Evolutionary conservation across 805 yeast genomes (phyloP).

Genomic region (Starmerella bombicola): DNA sequence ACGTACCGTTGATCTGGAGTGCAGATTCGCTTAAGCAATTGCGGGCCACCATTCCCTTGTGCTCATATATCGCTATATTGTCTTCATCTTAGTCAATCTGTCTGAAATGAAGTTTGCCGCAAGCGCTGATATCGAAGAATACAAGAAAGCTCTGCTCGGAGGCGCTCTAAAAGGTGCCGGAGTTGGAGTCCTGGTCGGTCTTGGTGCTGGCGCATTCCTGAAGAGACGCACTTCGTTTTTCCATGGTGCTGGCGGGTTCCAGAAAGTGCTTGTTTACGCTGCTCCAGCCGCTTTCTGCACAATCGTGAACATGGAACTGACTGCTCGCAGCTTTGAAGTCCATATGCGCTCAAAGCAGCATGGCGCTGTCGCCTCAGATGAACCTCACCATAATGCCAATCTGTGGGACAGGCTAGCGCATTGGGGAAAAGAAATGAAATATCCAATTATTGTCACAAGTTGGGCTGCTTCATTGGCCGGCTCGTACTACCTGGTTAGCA

Average conservation of each 20-base stretch:
- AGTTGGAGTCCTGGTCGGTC: slow-evolving; percentile 46
- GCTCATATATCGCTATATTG: no score
- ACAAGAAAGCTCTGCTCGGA: slow-evolving; percentile 41
- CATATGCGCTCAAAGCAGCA: slow-evolving; percentile 38
- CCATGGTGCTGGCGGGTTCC: slow-evolving; percentile 24
- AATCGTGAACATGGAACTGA: slow-evolving; percentile 57
- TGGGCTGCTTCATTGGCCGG: slow-evolving; percentile 79
- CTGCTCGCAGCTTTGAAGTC: slow-evolving; percentile 55
- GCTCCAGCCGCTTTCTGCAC: slow-evolving; percentile 54
- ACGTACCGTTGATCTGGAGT: no score
- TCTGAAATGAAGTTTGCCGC: slow-evolving; percentile 59
- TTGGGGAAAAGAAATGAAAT: slow-evolving; percentile 18
- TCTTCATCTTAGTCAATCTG: no score
- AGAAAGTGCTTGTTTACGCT: slow-evolving; percentile 48
- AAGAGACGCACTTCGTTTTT: slow-evolving; percentile 31
- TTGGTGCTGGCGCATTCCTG: slow-evolving; percentile 37
- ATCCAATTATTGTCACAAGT: slow-evolving; percentile 46
- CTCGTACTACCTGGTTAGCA: slow-evolving; percentile 62
- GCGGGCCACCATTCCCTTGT: no score
- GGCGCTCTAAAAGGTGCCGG: slow-evolving; percentile 53
- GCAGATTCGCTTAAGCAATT: no score
- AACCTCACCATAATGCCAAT: slow-evolving; percentile 1
- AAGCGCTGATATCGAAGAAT: slow-evolving; percentile 55
- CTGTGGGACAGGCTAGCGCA: slow-evolving; percentile 1
- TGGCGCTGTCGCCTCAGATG: slow-evolving; percentile 4